Percentiles rank a stretch among this genome's conserved stretches.
Evolutionary conservation across 2,329 filamentous ascomycete species (phyloP).

Genomic region (Aureobasidium melanogenum): DNA sequence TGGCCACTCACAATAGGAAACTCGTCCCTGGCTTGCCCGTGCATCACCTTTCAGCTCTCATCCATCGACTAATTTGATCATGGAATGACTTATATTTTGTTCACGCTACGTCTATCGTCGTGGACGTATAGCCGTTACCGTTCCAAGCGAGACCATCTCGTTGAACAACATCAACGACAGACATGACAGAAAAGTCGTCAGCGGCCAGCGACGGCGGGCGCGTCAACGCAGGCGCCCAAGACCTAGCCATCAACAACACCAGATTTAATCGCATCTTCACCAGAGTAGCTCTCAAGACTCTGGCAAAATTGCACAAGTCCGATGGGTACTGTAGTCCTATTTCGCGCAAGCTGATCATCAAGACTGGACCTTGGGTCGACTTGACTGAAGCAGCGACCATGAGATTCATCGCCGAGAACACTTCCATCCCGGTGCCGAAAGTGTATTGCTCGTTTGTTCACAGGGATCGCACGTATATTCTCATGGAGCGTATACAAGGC

Average conservation of each 20-base stretch:
- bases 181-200: neutral
- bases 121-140: too few species aligned
- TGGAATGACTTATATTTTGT: too few species aligned
- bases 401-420: constrained; percentile 32
- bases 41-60: too few species aligned
- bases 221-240: neutral
- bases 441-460: constrained; percentile 37
- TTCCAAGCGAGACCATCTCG: too few species aligned
- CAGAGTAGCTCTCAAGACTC: neutral
- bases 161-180: too few species aligned
- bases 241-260: neutral
- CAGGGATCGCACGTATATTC: constrained; percentile 33
- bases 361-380: neutral
- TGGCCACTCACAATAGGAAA: too few species aligned
- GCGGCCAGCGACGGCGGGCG: neutral
- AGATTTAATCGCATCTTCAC: neutral
- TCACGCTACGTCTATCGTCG: too few species aligned
- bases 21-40: too few species aligned
- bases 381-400: constrained; percentile 33
- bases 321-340: neutral
- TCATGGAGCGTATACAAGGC: constrained; percentile 30
- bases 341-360: neutral
- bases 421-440: constrained; percentile 37
- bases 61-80: too few species aligned
- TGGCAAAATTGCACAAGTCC: neutral